phyloP scores from a whole-genome alignment of 2,329 filamentous ascomycete genomes.

The Fusarium tricinctum region DNA sequence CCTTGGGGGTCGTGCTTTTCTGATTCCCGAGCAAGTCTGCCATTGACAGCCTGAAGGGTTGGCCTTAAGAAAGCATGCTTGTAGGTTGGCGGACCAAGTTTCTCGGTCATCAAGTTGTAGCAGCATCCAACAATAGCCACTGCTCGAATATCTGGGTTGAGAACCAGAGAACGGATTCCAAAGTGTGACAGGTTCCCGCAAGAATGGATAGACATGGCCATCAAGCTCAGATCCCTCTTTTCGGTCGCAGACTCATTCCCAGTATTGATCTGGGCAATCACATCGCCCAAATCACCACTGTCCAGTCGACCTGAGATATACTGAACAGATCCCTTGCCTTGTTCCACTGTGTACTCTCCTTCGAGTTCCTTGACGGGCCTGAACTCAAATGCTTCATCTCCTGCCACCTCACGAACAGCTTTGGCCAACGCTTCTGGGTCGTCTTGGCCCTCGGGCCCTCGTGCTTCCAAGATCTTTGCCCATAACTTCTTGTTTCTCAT shows the following conservation, averaged over 20 bases:
- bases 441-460: slow-evolving; percentile 52
- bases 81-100: slow-evolving; percentile 86
- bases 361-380: slow-evolving; percentile 64
- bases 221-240: slow-evolving; percentile 67
- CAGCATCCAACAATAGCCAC: slow-evolving; percentile 98
- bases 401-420: slow-evolving; percentile 54
- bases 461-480: slow-evolving; percentile 63
- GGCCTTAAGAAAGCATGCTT: slow-evolving; percentile 85
- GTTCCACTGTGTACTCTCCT: slow-evolving; percentile 67
- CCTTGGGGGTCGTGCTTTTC: slow-evolving; percentile 87
- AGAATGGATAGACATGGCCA: slow-evolving; percentile 96
- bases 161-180: slow-evolving; percentile 84
- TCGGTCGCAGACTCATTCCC: slow-evolving; percentile 37
- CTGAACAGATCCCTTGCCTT: slow-evolving; percentile 78
- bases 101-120: slow-evolving; percentile 95
- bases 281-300: slow-evolving; percentile 77
- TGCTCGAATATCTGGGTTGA: slow-evolving; percentile 88
- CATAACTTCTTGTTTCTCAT: slow-evolving; percentile 88
- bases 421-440: slow-evolving; percentile 58
- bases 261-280: slow-evolving; percentile 72
- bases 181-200: slow-evolving; percentile 98
- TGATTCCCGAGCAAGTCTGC: slow-evolving; percentile 76
- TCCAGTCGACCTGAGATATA: slow-evolving; percentile 83
- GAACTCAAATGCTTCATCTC: slow-evolving; percentile 58
- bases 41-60: slow-evolving; percentile 75